Conservation (phyloP, 306 rosid genomes). For the Begonia loranthoides region DNA sequence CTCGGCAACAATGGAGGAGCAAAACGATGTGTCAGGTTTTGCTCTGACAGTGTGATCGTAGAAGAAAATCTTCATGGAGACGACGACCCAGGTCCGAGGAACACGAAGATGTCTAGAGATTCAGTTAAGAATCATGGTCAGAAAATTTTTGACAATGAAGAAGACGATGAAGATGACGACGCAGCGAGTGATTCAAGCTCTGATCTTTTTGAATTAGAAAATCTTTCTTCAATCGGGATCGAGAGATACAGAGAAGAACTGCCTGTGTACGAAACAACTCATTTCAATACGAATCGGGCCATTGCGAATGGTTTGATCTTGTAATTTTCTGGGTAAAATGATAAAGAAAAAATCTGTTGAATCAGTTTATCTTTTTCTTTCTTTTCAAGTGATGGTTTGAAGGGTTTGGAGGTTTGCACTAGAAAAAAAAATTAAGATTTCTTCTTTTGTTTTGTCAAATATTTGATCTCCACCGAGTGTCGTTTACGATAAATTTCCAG, state of each 20-base stretch:
- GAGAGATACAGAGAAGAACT: constrained; percentile 77
- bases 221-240: constrained; percentile 70
- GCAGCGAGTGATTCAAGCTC: constrained; percentile 72
- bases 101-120: neutral
- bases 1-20: constrained; percentile 7
- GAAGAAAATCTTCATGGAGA: constrained; percentile 38
- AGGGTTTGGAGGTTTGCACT: constrained; percentile 50
- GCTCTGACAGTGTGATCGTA: constrained; percentile 71
- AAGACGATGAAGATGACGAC: constrained; percentile 37
- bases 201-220: constrained; percentile 93
- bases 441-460: neutral
- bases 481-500: too few species aligned
- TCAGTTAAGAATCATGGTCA: too few species aligned
- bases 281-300: constrained; percentile 65
- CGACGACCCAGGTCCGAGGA: constrained; percentile 15
- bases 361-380: constrained; percentile 11
- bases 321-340: constrained; percentile 31
- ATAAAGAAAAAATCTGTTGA: constrained; percentile 4
- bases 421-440: constrained; percentile 24
- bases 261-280: constrained; percentile 94
- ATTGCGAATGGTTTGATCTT: constrained; percentile 65
- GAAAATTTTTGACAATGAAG: constrained; percentile 20
- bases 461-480: too few species aligned
- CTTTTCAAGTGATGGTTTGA: constrained; percentile 14
- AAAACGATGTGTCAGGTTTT: constrained; percentile 75